These are phyloP conservation scores for Tricharina praecox DNA, from an alignment of 495 filamentous ascomycete species.

Conservation along the genomic window DNA sequence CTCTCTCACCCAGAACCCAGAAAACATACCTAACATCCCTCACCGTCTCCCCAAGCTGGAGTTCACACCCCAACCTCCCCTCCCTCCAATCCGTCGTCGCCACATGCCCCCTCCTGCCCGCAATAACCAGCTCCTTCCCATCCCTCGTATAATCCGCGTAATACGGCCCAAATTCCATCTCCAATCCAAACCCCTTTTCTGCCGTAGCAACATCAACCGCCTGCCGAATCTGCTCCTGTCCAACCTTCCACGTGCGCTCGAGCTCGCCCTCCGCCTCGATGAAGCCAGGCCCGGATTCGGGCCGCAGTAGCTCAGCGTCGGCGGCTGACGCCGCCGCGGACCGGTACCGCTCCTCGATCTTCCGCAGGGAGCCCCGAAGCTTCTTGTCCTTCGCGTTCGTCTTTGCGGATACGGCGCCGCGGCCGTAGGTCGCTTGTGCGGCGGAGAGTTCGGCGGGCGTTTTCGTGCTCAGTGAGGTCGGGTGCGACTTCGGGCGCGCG, in stretches of 20 bases:
- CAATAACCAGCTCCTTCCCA: conserved; percentile 66
- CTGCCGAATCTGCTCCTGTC: conserved; percentile 66
- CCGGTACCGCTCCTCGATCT: conserved; percentile 65
- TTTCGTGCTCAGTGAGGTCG: conserved; percentile 4
- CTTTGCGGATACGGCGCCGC: conserved; percentile 50
- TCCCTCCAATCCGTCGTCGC: conserved; percentile 93
- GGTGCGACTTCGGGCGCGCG: too few species aligned
- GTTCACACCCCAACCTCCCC: conserved; percentile 74
- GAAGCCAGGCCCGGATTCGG: conserved; percentile 61
- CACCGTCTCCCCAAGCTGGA: conserved; percentile 79
- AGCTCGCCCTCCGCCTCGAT: conserved; percentile 73
- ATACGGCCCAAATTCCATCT: conserved; percentile 75
- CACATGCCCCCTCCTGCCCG: conserved; percentile 83
- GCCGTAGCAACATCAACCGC: conserved; percentile 65
- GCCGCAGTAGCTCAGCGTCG: conserved; percentile 87
- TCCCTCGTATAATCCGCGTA: conserved; percentile 73
- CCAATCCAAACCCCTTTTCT: conserved; percentile 83
- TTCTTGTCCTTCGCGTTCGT: conserved; percentile 65
- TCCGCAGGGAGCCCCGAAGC: conserved; percentile 58
- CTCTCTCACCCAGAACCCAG: not conserved
- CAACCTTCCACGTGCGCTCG: conserved; percentile 79
- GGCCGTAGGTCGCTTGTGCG: conserved; percentile 66
- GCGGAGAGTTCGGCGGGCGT: conserved; percentile 13
- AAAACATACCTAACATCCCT: conserved; percentile 42
- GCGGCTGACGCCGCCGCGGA: conserved; percentile 63